Percentiles rank a stretch among this genome's conserved stretches.
Evolutionary conservation across 768 basidiomycete genomes (phyloP).

Genomic region (Coprinopsis cinerea): DNA sequence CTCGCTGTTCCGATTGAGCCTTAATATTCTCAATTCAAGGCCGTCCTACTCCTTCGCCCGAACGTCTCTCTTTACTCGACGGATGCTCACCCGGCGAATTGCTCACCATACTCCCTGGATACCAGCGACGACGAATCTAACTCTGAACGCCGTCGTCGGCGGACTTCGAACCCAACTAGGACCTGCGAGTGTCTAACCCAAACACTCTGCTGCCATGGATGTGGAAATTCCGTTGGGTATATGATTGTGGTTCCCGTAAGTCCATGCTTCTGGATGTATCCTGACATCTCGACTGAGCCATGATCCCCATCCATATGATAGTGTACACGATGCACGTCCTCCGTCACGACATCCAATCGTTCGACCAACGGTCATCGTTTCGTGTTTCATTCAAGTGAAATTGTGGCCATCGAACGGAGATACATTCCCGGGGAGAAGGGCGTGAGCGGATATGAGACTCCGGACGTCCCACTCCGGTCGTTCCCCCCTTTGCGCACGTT

Average conservation of each 20-base stretch:
- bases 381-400: slow-evolving; percentile 76
- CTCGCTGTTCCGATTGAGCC: slow-evolving; percentile 12
- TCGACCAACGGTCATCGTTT: slow-evolving; percentile 82
- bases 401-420: slow-evolving; percentile 55
- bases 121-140: slow-evolving; percentile 35
- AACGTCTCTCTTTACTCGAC: slow-evolving; percentile 80
- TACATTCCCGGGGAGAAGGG: slow-evolving; percentile 62
- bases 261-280: slow-evolving; percentile 4
- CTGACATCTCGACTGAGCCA: slow-evolving; percentile 1
- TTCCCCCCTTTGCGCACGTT: slow-evolving; percentile 10
- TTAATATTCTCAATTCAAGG: too few relatives aligned
- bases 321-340: slow-evolving; percentile 71
- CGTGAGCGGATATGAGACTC: slow-evolving; percentile 40
- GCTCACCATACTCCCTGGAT: slow-evolving; percentile 56
- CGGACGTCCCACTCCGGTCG: slow-evolving; percentile 14
- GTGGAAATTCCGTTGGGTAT: slow-evolving; percentile 70
- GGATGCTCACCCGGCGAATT: slow-evolving; percentile 73
- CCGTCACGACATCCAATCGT: slow-evolving; percentile 59
- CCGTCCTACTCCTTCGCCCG: slow-evolving; percentile 76
- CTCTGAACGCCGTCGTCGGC: slow-evolving; percentile 31
- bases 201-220: slow-evolving; percentile 73
- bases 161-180: slow-evolving; percentile 33
- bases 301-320: slow-evolving; percentile 19
- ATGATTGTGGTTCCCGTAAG: slow-evolving; percentile 69
- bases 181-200: slow-evolving; percentile 87